Base-by-base conservation (phyloP, 192 early-diverging fungal genomes). In the Umbelopsis sp. region DNA sequence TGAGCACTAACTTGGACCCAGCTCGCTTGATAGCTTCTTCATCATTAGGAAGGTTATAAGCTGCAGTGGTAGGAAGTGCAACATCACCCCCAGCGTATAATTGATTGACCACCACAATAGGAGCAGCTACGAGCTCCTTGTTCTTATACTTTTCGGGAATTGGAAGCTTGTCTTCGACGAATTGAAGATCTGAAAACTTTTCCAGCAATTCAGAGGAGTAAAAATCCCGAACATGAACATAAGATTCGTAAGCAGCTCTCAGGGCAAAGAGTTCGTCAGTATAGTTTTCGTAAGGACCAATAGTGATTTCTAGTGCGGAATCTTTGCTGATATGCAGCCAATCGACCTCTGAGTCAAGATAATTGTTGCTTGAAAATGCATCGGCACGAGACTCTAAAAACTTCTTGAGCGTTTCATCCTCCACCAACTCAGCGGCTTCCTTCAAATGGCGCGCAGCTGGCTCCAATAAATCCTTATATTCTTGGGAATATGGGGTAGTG, bases 1-100 rank as follows among this genome's bases (percentile, higher is more conserved):
- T 93, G 62, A 93, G 71, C 2, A 91, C 90, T 29, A 93, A 80
- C 68, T 90, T 90, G 47, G 87, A 89, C 1, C 91, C 91, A 0
- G 76, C 89, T 10, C 81, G 74, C 69, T 86, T 85, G 75, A 93
- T 90, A 25, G 89, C 88, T 8, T 84, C 85, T 81, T 93, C 90
- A 65, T 93, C 90, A 70, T 93, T 93, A 16, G 91, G 91, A 67
- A 93, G 74, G 56, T 93, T 93, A 72, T 90, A 93, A 20, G 91
- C 91, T 1, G 91, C 89, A 0, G 88, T 90, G 86, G 91, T 90
- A 26, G 91, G 90, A 44, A 89, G 71, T 66, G 87, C 85, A 24
- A 88, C 88, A 71, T 91, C 91, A 54, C 91, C 89, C 24, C 88
- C 88, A 71, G 84, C 77, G 74, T 89, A 90, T 4, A 93, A 78